Conservation (phyloP, 345 rosid species). For the Brassica napus region Da-Ae NC_063443.1:14804001-14804500, state of each 20-base stretch:
- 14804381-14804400: slow-evolving; percentile 56
- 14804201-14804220: too few relatives aligned
- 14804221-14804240: too few relatives aligned
- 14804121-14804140: background rate
- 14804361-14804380: slow-evolving; percentile 40
- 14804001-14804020: slow-evolving; percentile 53
- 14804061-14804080: slow-evolving; percentile 44
- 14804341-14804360: slow-evolving; percentile 43
- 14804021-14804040: slow-evolving; percentile 52
- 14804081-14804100: slow-evolving; percentile 23
- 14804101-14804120: background rate
- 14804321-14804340: slow-evolving; percentile 47
- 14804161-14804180: too few relatives aligned
- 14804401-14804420: background rate
- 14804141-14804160: too few relatives aligned
- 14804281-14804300: background rate
- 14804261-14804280: background rate
- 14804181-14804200: too few relatives aligned
- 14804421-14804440: background rate
- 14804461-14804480: slow-evolving; percentile 11
- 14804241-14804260: too few relatives aligned
- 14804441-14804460: background rate
- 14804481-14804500: slow-evolving; percentile 41
- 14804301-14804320: slow-evolving; percentile 41
- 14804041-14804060: slow-evolving; percentile 39